Base-by-base conservation (phyloP, 768 basidiomycete genomes). In the Mycena pura region DNA sequence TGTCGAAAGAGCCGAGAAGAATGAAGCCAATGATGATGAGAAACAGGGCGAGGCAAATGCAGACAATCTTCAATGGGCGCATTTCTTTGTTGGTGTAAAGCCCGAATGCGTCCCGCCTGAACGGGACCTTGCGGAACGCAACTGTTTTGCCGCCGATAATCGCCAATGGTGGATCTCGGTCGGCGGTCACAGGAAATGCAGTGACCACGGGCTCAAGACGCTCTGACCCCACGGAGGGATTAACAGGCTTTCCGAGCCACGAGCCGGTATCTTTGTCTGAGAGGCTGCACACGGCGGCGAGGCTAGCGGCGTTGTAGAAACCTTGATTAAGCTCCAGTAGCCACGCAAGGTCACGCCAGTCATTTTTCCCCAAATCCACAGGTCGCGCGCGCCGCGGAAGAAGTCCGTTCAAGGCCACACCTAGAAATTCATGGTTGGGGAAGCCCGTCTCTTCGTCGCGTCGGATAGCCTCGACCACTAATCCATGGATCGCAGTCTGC, bases 281-380 rank as follows among this genome's bases (percentile, higher is more conserved):
- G 14, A 57, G 29, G 17, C 28, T 41, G 28, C 56, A 57, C 0
- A 57, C 47, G 21, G 56, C 71, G n/a, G 70, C 70, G 6, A 72
- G 69, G 46, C 63, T 55, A 3, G 69, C 69, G 8, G 69, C 62
- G 49, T 72, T 72, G 43, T 71, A 72, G 29, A 67, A 71, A 2
- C 65, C 70, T 32, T 71, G 70, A 48, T 71, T 71, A 14, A 71
- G 50, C 54, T 71, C 70, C 24, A 72, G 55, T 25, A 72, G 46
- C 71, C 70, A 71, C 3, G 70, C 70, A 11, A 72, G 57, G 38
- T 72, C 70, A 10, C 53, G 62, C 71, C 71, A 71, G 25, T 67
- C 60, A 19, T 57, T 25, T 8, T 45, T 51, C n/a, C 50, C 64
- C 13, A 68, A 49, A 57, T 68, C 63, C 1, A 28, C 25, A 21